Evolutionary conservation across 83 land plant genomes (phyloP), one percentile per base, ranked within the genome.

Genomic region (Picea abies): DNA sequence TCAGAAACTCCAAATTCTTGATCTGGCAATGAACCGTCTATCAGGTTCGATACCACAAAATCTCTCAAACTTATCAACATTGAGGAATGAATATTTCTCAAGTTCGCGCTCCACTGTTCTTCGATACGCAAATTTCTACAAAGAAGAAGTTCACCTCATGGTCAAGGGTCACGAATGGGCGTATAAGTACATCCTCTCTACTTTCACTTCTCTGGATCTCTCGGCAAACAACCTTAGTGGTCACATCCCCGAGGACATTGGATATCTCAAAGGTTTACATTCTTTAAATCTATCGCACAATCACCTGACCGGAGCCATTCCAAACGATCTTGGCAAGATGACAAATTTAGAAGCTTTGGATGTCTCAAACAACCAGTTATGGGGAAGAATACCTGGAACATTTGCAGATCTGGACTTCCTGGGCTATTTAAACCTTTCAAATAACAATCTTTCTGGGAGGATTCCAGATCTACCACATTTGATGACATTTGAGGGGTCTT

Each of bases 371-470:
- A 89, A 89, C 61, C 82, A 62, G 4, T 80, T 89, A 25, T 73
- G 83, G 4, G 87, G 91, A 10, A 6, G 14, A 60, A 83, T 89
- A n/a, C 91, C 91, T 35, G 49, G 11, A 29, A 82, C 19, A 61
- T 12, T 85, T 5, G 25, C 3, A 39, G 26, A 17, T 1, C n/a
- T 81, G 1, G 3, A 23, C 4, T 29, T 3, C 17, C 69, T 89
- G 62, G 29, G 73, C 12, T 60, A 82, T 44, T 69, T 84, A 60
- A 87, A 86, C 70, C 71, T 89, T 41, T 89, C 91, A 2, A 84
- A 66, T 72, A 89, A 89, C n/a, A 17, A 89, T 58, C 64, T 89
- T 2, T 62, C 80, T 2, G 91, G 91, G 5, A 17, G 81, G 26
- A 86, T 89, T 5, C 89, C 91, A 25, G 23, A 10, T 5, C 19